These are phyloP conservation scores for Ricinus communis DNA, from an alignment of 345 rosid genomes.

Conservation along the genomic window DNA sequence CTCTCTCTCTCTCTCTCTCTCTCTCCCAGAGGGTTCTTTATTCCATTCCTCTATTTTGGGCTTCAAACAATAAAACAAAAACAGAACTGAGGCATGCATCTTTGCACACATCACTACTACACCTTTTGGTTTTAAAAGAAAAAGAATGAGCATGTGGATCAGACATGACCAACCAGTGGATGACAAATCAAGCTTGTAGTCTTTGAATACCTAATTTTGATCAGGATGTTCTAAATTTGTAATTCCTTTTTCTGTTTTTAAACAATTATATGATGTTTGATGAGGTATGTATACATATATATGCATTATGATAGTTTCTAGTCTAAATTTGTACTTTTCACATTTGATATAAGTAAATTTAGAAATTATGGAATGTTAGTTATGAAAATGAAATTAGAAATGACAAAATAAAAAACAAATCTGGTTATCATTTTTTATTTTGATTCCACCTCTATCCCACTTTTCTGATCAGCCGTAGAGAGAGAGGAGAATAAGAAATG, in stretches of 20 bases:
- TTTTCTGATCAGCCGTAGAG: no score
- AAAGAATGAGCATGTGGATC: conserved; percentile 26
- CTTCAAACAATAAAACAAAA: conserved; percentile 28
- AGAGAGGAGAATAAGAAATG: no score
- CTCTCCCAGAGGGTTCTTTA: conserved; percentile 23
- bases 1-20: neutral
- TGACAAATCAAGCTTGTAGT: conserved; percentile 25
- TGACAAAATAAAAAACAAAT: no score
- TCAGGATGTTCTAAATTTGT: conserved; percentile 9
- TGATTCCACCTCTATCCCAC: no score
- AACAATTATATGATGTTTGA: no score
- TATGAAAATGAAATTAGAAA: no score
- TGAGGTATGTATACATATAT: no score
- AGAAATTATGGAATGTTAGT: no score
- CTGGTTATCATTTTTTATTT: no score
- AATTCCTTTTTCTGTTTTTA: neutral
- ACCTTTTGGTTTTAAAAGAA: conserved; percentile 10
- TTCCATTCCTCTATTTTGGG: conserved; percentile 23
- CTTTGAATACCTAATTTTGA: conserved; percentile 5
- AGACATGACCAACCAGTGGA: conserved; percentile 19
- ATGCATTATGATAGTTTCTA: no score
- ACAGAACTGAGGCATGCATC: conserved; percentile 22
- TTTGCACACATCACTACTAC: conserved; percentile 15
- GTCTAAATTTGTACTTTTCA: no score
- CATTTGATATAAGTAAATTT: no score